Conservation (phyloP, 1,139 yeast genomes). For the Candida sanyaensis region DNA sequence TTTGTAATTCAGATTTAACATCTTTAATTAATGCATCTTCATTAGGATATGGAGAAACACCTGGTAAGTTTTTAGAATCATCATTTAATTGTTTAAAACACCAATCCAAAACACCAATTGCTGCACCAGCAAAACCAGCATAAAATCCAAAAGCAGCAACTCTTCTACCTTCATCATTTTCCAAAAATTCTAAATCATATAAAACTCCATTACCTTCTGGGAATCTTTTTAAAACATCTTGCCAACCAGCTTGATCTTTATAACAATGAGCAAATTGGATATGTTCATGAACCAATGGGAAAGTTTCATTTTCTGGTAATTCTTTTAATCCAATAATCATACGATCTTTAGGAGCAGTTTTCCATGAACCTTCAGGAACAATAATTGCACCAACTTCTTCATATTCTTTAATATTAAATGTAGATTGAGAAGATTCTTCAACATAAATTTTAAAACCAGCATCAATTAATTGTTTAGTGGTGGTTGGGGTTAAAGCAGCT, state of each 20-base stretch:
- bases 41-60: constrained; percentile 79
- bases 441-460: constrained; percentile 89
- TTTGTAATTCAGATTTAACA: constrained; percentile 60
- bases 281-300: constrained; percentile 94
- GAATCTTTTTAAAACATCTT: constrained; percentile 83
- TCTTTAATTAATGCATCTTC: constrained; percentile 73
- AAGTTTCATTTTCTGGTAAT: constrained; percentile 84
- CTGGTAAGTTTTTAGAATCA: constrained; percentile 65
- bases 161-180: constrained; percentile 93
- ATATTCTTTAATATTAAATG: constrained; percentile 75
- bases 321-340: constrained; percentile 93
- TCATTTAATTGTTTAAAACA: constrained; percentile 80
- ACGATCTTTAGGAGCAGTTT: constrained; percentile 83
- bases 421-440: constrained; percentile 84
- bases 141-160: constrained; percentile 99
- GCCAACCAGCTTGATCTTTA: constrained; percentile 97
- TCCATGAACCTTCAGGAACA: constrained; percentile 95
- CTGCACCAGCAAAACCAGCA: constrained; percentile 99
- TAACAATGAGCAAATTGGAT: constrained; percentile 98
- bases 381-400: constrained; percentile 78
- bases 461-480: constrained; percentile 78
- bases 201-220: constrained; percentile 88
- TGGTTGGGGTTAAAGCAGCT: constrained; percentile 92
- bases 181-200: constrained; percentile 92
- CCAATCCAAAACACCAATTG: constrained; percentile 93